Base-by-base conservation (phyloP, 108 stramenopile species). In the Nitzschia sp. region DNA sequence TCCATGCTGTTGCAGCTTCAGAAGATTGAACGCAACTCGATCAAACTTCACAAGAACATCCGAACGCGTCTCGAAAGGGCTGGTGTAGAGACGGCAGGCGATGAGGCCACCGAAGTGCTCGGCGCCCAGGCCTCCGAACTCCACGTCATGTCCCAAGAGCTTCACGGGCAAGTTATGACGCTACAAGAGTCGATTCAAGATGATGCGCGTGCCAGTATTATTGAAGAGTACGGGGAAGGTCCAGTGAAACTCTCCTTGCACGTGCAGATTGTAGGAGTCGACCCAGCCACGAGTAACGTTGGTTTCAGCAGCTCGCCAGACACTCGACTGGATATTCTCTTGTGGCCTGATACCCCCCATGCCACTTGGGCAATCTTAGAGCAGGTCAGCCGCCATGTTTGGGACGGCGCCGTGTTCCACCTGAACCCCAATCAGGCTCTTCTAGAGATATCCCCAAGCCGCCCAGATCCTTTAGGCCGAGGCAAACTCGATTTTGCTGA, bases 261-360 rank as follows among this genome's bases (percentile, higher is more conserved):
- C 25, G 13, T 83, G 11, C 54, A 76, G 34, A 42, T 71, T 66
- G 45, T 9, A 17, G 23, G 23, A 18, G 34, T 34, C 30, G 66
- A 54, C 30, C n/a, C 49, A 46, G 26, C 18, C 17, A 21, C 15
- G 21, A 47, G 3, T 4, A 24, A 19, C 63, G 47, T 3, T 27
- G n/a, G n/a, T n/a, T n/a, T n/a, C n/a, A 0, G 15, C 3, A 47
- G 46, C n/a, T 25, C 60, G 48, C 15, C 15, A 15, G 8, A 23
- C 18, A 46, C 45, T 9, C 15, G 9, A 3, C 30, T 83, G 38
- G 30, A 69, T 27, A 79, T 83, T 47, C 18, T 64, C 2, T 61
- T 83, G 30, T 83, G 73, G 69, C 74, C 77, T 27, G 78, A 79
- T 48, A 74, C 82, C 3, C 82, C 82, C 8, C 82, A 83, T 59